Evolutionary conservation across 1,284 basidiomycete species (phyloP), one percentile per base, ranked within the genome.

Genomic region (Rhodotorula sp.): DNA sequence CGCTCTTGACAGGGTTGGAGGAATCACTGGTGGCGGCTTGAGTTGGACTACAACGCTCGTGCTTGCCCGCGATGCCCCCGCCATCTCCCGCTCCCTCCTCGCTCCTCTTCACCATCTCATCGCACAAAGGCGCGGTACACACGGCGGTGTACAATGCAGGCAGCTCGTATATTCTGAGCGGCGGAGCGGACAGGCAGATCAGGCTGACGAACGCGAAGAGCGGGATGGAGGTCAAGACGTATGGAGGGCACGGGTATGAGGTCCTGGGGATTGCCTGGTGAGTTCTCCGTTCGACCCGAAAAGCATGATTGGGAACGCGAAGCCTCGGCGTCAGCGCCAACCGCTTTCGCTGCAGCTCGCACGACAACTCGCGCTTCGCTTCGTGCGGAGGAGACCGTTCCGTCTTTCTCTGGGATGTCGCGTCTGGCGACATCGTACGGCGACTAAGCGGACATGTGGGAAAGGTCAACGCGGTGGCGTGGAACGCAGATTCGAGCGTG

Each of bases 351-450:
- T 15, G 52, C 32, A 95, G 94, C 54, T 86, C 93, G 30, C 88
- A 90, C 72, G 94, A 98, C 81, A 99, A 98, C 81, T 88, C 90
- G 57, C 89, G 89, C 76, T 95, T 99, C 77, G 94, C 90, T 1
- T 94, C 91, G 4, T 92, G 90, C 34, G 96, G 96, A 51, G 93
- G 92, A 6, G 96, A 99, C 81, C 88, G 91, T 73, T 88, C 88
- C 56, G 89, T 97, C 0, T 94, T 94, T 76, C 81, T 97, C 30
- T 99, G 95, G 95, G 96, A 99, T 79, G 95, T 99, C 13, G 87
- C 89, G 17, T 87, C 89, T 22, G 95, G 92, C 1, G 84, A 86
- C 52, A 91, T 94, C 1, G 86, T 89, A 34, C 85, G 92, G 53
- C 84, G 94, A 58, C 85, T 97, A 68, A 82, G 89, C 29, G 95